Evolutionary conservation across 1,284 basidiomycete genomes (phyloP), one percentile per base, ranked within the genome.

Genomic region (Puccinia polysora): DNA sequence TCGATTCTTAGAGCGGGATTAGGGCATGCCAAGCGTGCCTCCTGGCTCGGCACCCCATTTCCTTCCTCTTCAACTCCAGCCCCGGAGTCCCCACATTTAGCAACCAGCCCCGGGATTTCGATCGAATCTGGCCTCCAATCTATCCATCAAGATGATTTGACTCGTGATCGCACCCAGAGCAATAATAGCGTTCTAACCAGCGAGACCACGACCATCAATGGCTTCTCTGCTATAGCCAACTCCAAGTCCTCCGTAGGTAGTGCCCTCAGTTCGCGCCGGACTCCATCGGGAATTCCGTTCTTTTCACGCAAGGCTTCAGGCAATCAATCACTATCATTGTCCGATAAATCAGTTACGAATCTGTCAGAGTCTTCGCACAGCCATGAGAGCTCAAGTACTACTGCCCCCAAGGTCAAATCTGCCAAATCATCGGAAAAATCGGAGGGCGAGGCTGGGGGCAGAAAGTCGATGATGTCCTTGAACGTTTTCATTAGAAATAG

Each of bases 241-340:
- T 5, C 36, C 38, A 67, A 67, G 30, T 40, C 52, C 14, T 67
- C 64, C 20, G 40, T 65, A 10, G 18, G 45, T 30, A 40, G 50
- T 53, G 49, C 49, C 49, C 25, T 65, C 1, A 65, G 50, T 36
- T 49, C 58, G 2, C 40, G 68, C 36, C 55, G 68, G 12, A 95
- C 93, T 0, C 93, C 93, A 0, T 94, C 91, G 15, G 90, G 91
- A 7, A 96, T 97, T 75, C 94, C 93, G 0, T 97, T 97, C 82
- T 96, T 96, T 83, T 86, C 91, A 49, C 88, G 93, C 80, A 68
- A 78, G 79, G 84, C 43, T 10, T 81, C 83, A 45, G 62, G 62
- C 7, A 64, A 64, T 25, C 49, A 34, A 7, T 52, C 62, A 82
- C 83, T 28, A 64, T 23, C 12, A 47, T 63, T n/a, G 34, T 55